phyloP scores from a whole-genome alignment of 805 yeast genomes.

The Myxozyma udenii region DNA sequence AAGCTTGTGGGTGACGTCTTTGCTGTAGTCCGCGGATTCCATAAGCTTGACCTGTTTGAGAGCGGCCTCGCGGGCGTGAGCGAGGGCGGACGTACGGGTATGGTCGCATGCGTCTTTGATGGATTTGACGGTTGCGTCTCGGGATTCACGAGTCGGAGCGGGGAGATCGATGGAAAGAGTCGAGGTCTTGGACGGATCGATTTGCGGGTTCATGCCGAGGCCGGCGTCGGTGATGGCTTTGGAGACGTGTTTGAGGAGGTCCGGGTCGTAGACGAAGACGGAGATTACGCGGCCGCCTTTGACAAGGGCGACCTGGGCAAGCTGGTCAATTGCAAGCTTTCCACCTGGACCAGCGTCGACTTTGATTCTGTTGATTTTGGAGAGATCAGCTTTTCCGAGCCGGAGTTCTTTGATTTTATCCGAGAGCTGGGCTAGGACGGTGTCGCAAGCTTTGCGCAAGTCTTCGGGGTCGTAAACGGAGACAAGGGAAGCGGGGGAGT shows the following conservation, averaged over 20 bases:
- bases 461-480: slow-evolving; percentile 37
- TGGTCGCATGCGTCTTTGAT: slow-evolving; percentile 66
- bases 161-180: slow-evolving; percentile 72
- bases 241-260: slow-evolving; percentile 52
- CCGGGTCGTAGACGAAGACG: slow-evolving; percentile 80
- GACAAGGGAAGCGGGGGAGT: slow-evolving; percentile 9
- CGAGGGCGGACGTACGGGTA: slow-evolving; percentile 49
- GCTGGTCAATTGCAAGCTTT: slow-evolving; percentile 35
- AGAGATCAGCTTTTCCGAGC: slow-evolving; percentile 67
- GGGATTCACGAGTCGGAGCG: slow-evolving; percentile 66
- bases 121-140: slow-evolving; percentile 51
- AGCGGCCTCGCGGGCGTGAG: slow-evolving; percentile 52
- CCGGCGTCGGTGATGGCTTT: slow-evolving; percentile 67
- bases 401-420: slow-evolving; percentile 60
- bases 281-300: slow-evolving; percentile 64
- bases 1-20: slow-evolving; percentile 44
- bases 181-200: slow-evolving; percentile 68
- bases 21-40: slow-evolving; percentile 48
- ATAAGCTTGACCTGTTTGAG: slow-evolving; percentile 53
- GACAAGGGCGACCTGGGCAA: slow-evolving; percentile 69
- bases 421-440: slow-evolving; percentile 51
- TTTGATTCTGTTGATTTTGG: slow-evolving; percentile 58
- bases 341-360: slow-evolving; percentile 37
- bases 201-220: slow-evolving; percentile 76
- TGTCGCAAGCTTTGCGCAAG: slow-evolving; percentile 46